A percentile compares a stretch with the other conserved stretches of the same genome.
phyloP scores from a whole-genome alignment of 371 early-diverging fungal genomes.

The Dichotomocladium elegans region DNA sequence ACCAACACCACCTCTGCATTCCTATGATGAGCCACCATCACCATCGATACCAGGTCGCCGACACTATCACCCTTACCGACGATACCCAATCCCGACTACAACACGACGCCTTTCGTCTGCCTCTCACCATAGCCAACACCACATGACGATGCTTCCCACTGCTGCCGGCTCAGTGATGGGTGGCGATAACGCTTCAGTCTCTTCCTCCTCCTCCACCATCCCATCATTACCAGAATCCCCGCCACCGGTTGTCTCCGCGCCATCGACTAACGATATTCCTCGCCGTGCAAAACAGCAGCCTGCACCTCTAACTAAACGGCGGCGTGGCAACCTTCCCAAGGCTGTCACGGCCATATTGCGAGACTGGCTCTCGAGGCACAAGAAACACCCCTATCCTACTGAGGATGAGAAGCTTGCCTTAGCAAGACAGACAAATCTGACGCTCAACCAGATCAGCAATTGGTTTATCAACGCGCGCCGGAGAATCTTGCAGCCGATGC shows the following conservation, averaged over 20 bases:
- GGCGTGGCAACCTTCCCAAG: conserved; percentile 60
- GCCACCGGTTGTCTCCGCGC: neutral
- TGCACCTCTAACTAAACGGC: conserved; percentile 17
- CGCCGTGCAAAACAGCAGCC: neutral
- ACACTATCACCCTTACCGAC: neutral
- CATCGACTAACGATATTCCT: neutral
- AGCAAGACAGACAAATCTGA: conserved; percentile 58
- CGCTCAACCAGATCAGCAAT: conserved; percentile 74
- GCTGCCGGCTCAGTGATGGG: conserved; percentile 10
- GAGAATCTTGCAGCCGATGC: conserved; percentile 52
- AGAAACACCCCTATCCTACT: conserved; percentile 75
- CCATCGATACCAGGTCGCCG: conserved; percentile 4
- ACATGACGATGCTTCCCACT: no score
- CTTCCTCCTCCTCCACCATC: conserved; percentile 7
- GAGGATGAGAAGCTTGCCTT: conserved; percentile 71
- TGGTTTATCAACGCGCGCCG: conserved; percentile 88
- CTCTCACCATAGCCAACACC: neutral
- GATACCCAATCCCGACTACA: neutral
- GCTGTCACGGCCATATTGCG: conserved; percentile 59
- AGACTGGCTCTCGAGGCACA: conserved; percentile 69
- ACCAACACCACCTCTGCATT: conserved; percentile 19
- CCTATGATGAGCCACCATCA: conserved; percentile 15
- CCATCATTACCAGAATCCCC: conserved; percentile 5
- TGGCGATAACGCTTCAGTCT: conserved; percentile 4
- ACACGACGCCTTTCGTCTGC: conserved; percentile 2